Base-by-base conservation (phyloP, 129 eudicot genomes). In the Pulicaria dysenterica region DNA sequence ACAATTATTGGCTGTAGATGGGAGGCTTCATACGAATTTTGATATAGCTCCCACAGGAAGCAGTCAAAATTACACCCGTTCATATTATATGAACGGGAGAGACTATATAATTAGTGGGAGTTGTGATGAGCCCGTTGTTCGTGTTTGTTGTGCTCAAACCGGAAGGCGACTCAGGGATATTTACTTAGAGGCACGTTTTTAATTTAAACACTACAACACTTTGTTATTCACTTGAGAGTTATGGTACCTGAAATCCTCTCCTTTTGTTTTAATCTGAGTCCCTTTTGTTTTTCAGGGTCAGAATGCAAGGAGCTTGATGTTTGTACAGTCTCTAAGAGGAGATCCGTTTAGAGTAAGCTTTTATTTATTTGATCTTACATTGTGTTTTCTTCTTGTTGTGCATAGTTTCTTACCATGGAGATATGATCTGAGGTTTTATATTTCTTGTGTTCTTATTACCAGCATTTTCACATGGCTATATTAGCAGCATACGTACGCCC, bases 61-160 rank as follows among this genome's bases (percentile, higher is more conserved):
- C 77, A 58, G 61, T 81, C 85, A 92, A 54, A 91, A 91, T 58
- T 91, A 88, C 62, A 91, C 96, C 2, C 91, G 97, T 6, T 88
- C 97, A 0, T 91, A 91, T 75, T 91, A 91, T 64, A 91, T 91
- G 96, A 91, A 88, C n/a, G 97, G 96, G 38, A 73, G 96, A 79
- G 97, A 91, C 76, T 91, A 91, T 60, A 77, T 91, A 36, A 86
- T 91, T 36, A 86, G 92, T 67, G 97, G 97, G 56, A 91, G 97
- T 67, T 80, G 84, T 46, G 96, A 91, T 60, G 96, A 91, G 76
- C 81, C 95, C 16, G 73, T 77, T 39, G 85, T 91, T 58, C 95
- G 97, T 38, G 76, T 91, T 58, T 88, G 97, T 76, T 91, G 97
- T 84, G 87, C 91, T 53, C 93, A 86, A 81, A 88, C 97, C 7